Conservation (phyloP, 2,329 filamentous ascomycete species). For the Penicillium sp. region DNA sequence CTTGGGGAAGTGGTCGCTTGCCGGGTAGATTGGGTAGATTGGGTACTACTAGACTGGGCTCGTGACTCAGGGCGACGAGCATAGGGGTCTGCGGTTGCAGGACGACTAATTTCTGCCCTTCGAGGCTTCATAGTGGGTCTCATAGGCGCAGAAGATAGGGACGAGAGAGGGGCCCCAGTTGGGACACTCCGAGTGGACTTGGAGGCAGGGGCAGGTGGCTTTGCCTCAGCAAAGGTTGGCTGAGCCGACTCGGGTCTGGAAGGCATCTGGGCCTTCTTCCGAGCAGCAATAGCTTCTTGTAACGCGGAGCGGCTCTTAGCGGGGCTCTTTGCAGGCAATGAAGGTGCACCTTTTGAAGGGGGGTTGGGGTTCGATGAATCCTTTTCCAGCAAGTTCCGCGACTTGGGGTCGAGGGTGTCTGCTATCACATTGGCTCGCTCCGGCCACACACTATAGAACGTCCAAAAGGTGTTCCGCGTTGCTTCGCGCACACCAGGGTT, state of each 20-base stretch:
- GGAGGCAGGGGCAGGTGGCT: constrained; percentile 37
- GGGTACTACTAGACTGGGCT: constrained; percentile 27
- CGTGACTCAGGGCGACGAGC: constrained; percentile 47
- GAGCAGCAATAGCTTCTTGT: constrained; percentile 78
- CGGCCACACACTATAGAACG: constrained; percentile 74
- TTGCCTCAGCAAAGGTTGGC: constrained; percentile 48
- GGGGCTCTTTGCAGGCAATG: constrained; percentile 20
- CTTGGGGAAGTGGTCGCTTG: constrained; percentile 23
- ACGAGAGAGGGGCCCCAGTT: constrained; percentile 38
- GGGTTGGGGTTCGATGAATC: constrained; percentile 69
- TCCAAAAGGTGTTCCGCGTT: constrained; percentile 84
- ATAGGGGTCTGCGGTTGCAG: constrained; percentile 37
- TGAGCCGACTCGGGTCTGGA: constrained; percentile 59
- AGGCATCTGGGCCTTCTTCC: constrained; percentile 62
- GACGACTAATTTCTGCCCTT: constrained; percentile 37
- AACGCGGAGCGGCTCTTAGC: constrained; percentile 54
- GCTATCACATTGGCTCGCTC: constrained; percentile 75
- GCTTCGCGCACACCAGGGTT: constrained; percentile 87
- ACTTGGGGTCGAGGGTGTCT: constrained; percentile 71
- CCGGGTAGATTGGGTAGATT: constrained; percentile 12
- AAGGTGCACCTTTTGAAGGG: constrained; percentile 16
- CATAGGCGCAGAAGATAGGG: constrained; percentile 59
- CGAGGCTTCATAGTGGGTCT: constrained; percentile 45
- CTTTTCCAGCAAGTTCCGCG: constrained; percentile 76
- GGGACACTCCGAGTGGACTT: constrained; percentile 36